phyloP scores from a whole-genome alignment of 2,329 filamentous ascomycete genomes.

The Fonsecaea pedrosoi region DNA sequence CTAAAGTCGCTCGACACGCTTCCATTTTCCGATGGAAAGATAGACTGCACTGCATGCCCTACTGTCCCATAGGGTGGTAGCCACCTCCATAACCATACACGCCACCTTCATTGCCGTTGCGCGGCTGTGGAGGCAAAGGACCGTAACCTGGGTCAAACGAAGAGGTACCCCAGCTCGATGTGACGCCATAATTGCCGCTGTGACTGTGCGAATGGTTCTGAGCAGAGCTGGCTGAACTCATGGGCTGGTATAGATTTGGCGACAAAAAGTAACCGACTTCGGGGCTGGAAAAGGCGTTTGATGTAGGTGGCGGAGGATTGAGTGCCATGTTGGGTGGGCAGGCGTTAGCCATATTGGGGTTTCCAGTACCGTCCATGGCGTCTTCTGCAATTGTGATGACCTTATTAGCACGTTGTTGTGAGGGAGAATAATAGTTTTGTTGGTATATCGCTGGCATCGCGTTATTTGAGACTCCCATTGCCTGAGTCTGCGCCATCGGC shows the following conservation, averaged over 20 bases:
- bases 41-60: not conserved
- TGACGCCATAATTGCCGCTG: not conserved
- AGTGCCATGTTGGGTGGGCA: not conserved
- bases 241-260: not conserved
- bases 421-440: not conserved
- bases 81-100: not conserved
- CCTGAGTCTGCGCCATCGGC: not conserved
- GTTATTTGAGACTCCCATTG: not conserved
- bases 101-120: not conserved
- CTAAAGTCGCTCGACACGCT: too few relatives aligned
- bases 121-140: not conserved
- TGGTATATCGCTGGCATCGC: not conserved
- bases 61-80: not conserved
- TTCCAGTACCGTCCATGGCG: not conserved
- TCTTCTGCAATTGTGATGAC: not conserved
- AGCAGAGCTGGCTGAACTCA: not conserved
- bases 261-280: too few relatives aligned
- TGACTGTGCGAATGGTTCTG: not conserved
- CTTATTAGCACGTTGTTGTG: not conserved
- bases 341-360: not conserved
- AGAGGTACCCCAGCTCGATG: not conserved
- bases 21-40: too few relatives aligned
- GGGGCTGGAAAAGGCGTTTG: not conserved
- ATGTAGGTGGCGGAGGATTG: not conserved
- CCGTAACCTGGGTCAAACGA: not conserved